phyloP scores from a whole-genome alignment of 2,329 filamentous ascomycete species.

The Gyromitra esculenta region DNA sequence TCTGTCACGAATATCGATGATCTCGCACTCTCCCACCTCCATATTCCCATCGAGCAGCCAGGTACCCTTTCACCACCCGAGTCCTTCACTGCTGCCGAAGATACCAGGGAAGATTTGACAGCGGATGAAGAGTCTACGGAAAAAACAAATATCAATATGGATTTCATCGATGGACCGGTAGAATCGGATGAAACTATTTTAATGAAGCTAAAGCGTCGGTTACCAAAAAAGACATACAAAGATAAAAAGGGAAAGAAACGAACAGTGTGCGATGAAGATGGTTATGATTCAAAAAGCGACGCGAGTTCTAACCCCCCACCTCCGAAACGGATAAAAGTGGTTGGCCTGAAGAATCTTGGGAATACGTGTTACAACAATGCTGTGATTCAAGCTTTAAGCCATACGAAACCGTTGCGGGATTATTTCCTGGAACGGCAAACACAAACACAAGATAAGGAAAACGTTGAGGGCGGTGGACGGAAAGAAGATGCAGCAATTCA shows the following conservation, averaged over 20 bases:
- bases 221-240: conserved; percentile 48
- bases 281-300: conserved; percentile 49
- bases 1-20: conserved; percentile 49
- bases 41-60: conserved; percentile 42
- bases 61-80: conserved; percentile 50
- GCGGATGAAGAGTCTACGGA: conserved; percentile 27
- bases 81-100: conserved; percentile 47
- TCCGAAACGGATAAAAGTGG: conserved; percentile 51
- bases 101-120: conserved; percentile 43
- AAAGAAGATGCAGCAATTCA: conserved; percentile 50
- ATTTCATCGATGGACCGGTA: conserved; percentile 36
- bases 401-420: conserved; percentile 52
- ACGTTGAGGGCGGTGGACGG: conserved; percentile 25
- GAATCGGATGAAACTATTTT: conserved; percentile 33
- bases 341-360: conserved; percentile 55
- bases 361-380: conserved; percentile 56
- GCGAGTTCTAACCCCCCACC: conserved; percentile 43
- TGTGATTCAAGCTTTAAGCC: conserved; percentile 54
- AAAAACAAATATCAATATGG: conserved; percentile 34
- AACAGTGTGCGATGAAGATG: conserved; percentile 36
- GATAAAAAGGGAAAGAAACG: conserved; percentile 47
- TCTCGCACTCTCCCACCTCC: conserved; percentile 39
- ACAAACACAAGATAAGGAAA: conserved; percentile 36
- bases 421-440: conserved; percentile 50
- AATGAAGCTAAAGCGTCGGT: conserved; percentile 37